Evolutionary conservation across 345 rosid genomes (phyloP).

Genomic region (Corymbia maculata): DNA sequence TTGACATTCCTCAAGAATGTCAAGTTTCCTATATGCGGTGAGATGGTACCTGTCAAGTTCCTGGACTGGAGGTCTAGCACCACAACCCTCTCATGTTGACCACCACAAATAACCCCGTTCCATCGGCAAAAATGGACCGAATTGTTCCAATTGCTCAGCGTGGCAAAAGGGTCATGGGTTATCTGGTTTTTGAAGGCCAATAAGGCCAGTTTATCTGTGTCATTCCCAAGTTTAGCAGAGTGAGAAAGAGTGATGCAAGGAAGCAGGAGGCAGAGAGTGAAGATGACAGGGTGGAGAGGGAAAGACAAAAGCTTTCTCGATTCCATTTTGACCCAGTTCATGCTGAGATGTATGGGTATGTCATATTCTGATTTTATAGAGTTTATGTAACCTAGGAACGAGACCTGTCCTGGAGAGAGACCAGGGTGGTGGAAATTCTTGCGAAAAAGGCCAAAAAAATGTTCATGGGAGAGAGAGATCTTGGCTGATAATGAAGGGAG

Average conservation of each 20-base stretch:
- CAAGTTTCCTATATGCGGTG: constrained; percentile 15
- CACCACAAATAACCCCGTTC: constrained; percentile 15
- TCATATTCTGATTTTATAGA: neutral
- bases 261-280: neutral
- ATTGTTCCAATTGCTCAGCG: constrained; percentile 9
- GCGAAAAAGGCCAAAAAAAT: neutral
- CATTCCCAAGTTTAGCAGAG: constrained; percentile 1
- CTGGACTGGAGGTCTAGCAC: neutral
- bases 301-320: neutral
- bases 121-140: constrained; percentile 9
- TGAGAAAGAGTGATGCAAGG: neutral
- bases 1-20: constrained; percentile 2
- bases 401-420: neutral
- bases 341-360: neutral
- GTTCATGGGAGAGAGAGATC: neutral
- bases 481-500: neutral
- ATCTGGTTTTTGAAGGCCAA: constrained; percentile 4
- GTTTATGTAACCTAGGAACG: neutral
- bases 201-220: constrained; percentile 10
- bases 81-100: constrained; percentile 4
- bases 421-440: neutral
- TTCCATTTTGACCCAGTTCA: neutral
- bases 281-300: neutral
- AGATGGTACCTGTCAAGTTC: constrained; percentile 11
- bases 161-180: neutral